These are phyloP conservation scores for Cryoendolithus antarcticus DNA, from an alignment of 2,329 filamentous ascomycete species.

Conservation along the genomic window DNA sequence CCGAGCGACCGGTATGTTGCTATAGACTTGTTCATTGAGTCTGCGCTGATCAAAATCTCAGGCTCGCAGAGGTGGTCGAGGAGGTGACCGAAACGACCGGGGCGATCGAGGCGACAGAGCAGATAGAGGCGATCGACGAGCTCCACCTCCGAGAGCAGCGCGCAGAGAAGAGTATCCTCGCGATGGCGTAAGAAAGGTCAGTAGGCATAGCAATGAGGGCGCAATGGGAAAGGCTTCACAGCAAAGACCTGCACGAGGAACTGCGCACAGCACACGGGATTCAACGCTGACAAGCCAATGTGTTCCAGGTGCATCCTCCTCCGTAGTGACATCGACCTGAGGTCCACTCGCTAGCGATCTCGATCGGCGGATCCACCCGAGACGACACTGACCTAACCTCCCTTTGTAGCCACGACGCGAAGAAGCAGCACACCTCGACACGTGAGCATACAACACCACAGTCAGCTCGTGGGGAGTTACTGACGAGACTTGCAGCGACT, in stretches of 20 bases:
- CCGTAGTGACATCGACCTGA: slow-evolving; percentile 2
- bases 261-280: slow-evolving; percentile 16
- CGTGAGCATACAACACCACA: slow-evolving; percentile 36
- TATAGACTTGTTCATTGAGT: neutral
- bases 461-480: slow-evolving; percentile 4
- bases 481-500: slow-evolving; percentile 49
- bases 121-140: slow-evolving; percentile 48
- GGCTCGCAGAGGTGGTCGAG: slow-evolving; percentile 11
- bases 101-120: slow-evolving; percentile 13
- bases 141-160: slow-evolving; percentile 61
- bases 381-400: slow-evolving; percentile 25
- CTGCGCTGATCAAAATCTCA: neutral
- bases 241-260: neutral
- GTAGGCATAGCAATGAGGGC: slow-evolving; percentile 3
- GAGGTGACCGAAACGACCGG: slow-evolving; percentile 12
- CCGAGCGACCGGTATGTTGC: slow-evolving; percentile 43
- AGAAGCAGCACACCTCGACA: slow-evolving; percentile 46
- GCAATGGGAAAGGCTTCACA: slow-evolving; percentile 1
- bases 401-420: slow-evolving; percentile 21
- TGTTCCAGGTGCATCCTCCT: slow-evolving; percentile 26
- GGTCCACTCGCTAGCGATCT: slow-evolving; percentile 4
- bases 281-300: slow-evolving; percentile 10
- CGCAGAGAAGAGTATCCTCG: slow-evolving; percentile 49
- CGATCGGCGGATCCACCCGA: slow-evolving; percentile 13
- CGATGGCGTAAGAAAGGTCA: slow-evolving; percentile 84